Percentiles rank a stretch among this genome's conserved stretches.
phyloP scores from a whole-genome alignment of 805 yeast genomes.

The Jamesozyma rosinii region DNA sequence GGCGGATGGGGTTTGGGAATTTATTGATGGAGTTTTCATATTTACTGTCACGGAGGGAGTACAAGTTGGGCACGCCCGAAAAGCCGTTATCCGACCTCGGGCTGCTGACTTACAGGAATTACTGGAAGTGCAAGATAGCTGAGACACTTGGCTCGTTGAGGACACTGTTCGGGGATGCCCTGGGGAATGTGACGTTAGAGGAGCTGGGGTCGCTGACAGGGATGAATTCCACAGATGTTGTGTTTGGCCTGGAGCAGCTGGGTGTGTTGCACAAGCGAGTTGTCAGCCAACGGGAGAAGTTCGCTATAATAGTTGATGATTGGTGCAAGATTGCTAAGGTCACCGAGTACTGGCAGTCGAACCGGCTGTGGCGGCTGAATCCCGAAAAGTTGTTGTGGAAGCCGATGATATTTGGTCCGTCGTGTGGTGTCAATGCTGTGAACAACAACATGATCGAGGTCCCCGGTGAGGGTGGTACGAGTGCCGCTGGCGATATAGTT shows the following conservation, averaged over 20 bases:
- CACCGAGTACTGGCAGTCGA: slow-evolving; percentile 43
- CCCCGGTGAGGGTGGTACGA: background rate
- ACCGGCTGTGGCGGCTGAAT: slow-evolving; percentile 44
- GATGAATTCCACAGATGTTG: slow-evolving; percentile 76
- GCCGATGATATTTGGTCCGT: slow-evolving; percentile 74
- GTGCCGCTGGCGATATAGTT: background rate
- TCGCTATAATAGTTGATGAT: slow-evolving; percentile 36
- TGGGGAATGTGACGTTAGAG: slow-evolving; percentile 41
- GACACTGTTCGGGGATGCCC: background rate
- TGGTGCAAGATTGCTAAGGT: slow-evolving; percentile 32
- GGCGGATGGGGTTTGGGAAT: slow-evolving; percentile 82
- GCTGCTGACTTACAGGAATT: slow-evolving; percentile 70
- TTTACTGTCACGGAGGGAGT: slow-evolving; percentile 63
- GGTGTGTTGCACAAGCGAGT: slow-evolving; percentile 38
- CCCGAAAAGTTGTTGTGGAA: slow-evolving; percentile 61
- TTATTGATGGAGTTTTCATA: slow-evolving; percentile 85
- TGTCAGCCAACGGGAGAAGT: slow-evolving; percentile 35
- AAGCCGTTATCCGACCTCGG: slow-evolving; percentile 95
- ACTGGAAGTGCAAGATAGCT: slow-evolving; percentile 69
- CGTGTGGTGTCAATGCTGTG: slow-evolving; percentile 64
- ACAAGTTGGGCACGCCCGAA: slow-evolving; percentile 82
- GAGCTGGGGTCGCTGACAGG: slow-evolving; percentile 66
- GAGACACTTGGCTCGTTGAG: slow-evolving; percentile 22
- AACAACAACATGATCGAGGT: slow-evolving; percentile 16
- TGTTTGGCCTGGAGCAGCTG: slow-evolving; percentile 76